Conservation (phyloP, 495 filamentous ascomycete species). For the Xylaria palmicola region DNA sequence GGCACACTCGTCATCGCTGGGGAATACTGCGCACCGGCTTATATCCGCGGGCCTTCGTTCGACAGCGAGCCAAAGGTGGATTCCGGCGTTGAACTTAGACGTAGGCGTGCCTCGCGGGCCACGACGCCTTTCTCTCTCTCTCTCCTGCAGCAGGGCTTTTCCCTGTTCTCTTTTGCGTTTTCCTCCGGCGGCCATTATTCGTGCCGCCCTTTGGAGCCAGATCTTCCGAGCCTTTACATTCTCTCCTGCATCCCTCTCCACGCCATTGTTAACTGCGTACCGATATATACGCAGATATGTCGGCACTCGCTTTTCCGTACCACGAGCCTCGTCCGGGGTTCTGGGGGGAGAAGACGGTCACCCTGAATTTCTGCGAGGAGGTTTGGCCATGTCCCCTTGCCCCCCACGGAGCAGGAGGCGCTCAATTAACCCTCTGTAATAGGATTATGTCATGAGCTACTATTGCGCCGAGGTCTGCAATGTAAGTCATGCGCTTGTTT, state of each 20-base stretch:
- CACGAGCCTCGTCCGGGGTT: slow-evolving; percentile 65
- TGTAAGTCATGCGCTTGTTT: slow-evolving; percentile 17
- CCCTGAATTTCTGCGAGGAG: slow-evolving; percentile 93
- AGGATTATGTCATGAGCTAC: slow-evolving; percentile 51
- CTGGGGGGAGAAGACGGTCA: slow-evolving; percentile 86
- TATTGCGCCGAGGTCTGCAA: slow-evolving; percentile 49
- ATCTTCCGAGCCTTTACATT: no score
- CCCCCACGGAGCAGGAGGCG: neutral
- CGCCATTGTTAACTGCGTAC: no score
- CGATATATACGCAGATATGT: neutral
- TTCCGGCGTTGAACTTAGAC: neutral
- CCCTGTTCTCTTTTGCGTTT: neutral
- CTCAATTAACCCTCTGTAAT: neutral
- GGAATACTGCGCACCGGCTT: neutral
- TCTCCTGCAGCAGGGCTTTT: slow-evolving; percentile 3
- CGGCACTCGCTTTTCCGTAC: slow-evolving; percentile 58
- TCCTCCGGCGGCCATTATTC: no score
- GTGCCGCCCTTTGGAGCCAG: no score
- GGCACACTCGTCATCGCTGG: neutral
- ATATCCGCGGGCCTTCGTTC: neutral
- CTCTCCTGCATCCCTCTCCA: neutral
- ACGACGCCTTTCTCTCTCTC: neutral
- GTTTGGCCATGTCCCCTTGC: slow-evolving; percentile 40
- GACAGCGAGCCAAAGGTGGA: neutral
- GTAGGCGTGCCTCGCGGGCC: neutral